Conservation (phyloP, 352 stramenopile species). For the Globisporangium sylvaticum region DNA sequence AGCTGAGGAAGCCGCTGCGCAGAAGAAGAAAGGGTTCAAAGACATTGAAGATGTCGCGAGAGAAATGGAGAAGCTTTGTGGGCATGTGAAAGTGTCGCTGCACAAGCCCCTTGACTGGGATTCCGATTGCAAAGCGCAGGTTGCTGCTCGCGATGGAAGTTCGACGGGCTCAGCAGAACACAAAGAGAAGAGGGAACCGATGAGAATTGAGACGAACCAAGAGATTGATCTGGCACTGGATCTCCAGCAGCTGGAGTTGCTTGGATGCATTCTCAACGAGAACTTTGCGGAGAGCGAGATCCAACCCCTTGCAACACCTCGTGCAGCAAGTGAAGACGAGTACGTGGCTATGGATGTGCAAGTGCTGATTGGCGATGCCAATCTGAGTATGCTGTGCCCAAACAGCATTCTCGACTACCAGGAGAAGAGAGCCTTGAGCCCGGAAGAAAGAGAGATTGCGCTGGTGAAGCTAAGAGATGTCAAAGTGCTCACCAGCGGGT, state of each 20-base stretch:
- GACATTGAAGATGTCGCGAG: slow-evolving; percentile 49
- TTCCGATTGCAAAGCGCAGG: neutral
- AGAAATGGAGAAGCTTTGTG: slow-evolving; percentile 55
- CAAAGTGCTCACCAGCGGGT: slow-evolving; percentile 33
- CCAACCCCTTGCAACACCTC: neutral
- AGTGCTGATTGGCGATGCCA: slow-evolving; percentile 42
- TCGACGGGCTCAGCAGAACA: neutral
- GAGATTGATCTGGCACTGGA: slow-evolving; percentile 41
- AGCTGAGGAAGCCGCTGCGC: neutral
- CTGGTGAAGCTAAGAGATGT: slow-evolving; percentile 40
- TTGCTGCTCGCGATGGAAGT: neutral
- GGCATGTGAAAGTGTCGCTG: slow-evolving; percentile 32
- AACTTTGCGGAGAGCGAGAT: slow-evolving; percentile 42
- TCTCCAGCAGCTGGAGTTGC: slow-evolving; percentile 56
- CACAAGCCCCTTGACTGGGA: slow-evolving; percentile 34
- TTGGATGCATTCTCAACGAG: slow-evolving; percentile 56
- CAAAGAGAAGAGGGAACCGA: neutral
- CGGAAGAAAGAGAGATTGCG: slow-evolving; percentile 31
- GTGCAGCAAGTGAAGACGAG: slow-evolving; percentile 30
- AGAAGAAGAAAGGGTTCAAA: slow-evolving; percentile 7
- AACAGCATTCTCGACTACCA: slow-evolving; percentile 10
- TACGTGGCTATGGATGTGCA: slow-evolving; percentile 38
- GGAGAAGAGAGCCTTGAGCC: slow-evolving; percentile 13
- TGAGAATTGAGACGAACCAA: slow-evolving; percentile 13
- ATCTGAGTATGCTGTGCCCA: slow-evolving; percentile 29